Percentiles rank a stretch among this genome's conserved stretches.
These are phyloP conservation scores for Penicillium capsulatum DNA, from an alignment of 2,329 filamentous ascomycete genomes.

Conservation along the genomic window DNA sequence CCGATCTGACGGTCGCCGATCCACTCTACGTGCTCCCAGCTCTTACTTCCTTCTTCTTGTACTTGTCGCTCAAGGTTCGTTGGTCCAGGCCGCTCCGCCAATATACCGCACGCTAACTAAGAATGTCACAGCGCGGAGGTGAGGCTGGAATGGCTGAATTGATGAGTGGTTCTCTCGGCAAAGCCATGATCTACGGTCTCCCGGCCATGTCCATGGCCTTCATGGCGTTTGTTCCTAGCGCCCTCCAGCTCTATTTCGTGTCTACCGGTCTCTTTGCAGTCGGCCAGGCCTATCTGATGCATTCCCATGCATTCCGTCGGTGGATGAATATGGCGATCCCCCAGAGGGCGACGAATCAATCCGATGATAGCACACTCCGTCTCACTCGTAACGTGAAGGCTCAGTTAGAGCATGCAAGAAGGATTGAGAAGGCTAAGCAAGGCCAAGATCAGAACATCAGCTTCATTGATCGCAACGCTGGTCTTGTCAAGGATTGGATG, in stretches of 20 bases:
- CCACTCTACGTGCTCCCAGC: slow-evolving; percentile 73
- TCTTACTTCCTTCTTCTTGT: slow-evolving; percentile 55
- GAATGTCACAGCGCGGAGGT: slow-evolving; percentile 33
- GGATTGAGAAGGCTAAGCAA: background rate
- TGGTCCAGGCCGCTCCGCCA: background rate
- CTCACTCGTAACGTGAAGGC: background rate
- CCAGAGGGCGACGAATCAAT: background rate
- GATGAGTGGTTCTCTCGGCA: slow-evolving; percentile 28
- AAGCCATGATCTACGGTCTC: slow-evolving; percentile 42
- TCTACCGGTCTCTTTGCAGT: slow-evolving; percentile 36
- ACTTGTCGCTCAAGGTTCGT: slow-evolving; percentile 56
- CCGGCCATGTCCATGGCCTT: slow-evolving; percentile 53
- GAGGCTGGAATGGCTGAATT: slow-evolving; percentile 35
- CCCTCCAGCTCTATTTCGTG: slow-evolving; percentile 62
- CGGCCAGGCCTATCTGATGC: slow-evolving; percentile 47
- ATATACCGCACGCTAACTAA: background rate
- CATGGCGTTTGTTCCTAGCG: slow-evolving; percentile 53
- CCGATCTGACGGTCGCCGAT: slow-evolving; percentile 70
- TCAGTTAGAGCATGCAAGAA: background rate
- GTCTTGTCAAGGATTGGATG: slow-evolving; percentile 28
- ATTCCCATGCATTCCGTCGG: slow-evolving; percentile 31
- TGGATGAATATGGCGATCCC: slow-evolving; percentile 25
- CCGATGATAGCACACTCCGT: background rate
- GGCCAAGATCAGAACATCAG: slow-evolving; percentile 1
- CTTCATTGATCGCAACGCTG: slow-evolving; percentile 36